These are phyloP conservation scores for Rhododendron vialii DNA, from an alignment of 148 eudicot species.

Conservation along the genomic window DNA sequence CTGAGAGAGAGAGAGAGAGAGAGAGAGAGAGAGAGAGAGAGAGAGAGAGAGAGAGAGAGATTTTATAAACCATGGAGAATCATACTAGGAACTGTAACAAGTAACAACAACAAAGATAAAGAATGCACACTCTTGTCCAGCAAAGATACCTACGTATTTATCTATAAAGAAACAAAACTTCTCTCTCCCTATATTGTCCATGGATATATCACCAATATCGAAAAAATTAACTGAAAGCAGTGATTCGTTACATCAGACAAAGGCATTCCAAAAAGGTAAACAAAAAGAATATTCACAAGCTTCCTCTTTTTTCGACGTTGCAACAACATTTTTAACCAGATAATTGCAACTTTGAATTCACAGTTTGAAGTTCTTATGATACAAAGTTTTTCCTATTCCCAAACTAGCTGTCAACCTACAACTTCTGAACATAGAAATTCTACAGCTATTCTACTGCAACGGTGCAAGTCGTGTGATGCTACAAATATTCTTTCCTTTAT, in stretches of 20 bases:
- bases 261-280: not conserved
- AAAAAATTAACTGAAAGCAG: not conserved
- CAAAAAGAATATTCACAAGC: not conserved
- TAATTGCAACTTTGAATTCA: not conserved
- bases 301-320: not conserved
- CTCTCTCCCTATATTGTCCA: not conserved
- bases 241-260: not conserved
- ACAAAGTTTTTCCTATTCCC: not conserved
- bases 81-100: not conserved
- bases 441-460: not conserved
- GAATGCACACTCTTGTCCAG: not conserved
- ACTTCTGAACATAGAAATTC: not conserved
- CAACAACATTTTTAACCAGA: not conserved
- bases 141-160: not conserved
- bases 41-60: not conserved
- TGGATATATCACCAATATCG: not conserved
- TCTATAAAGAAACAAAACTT: not conserved
- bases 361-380: not conserved
- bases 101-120: not conserved
- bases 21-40: constrained; percentile 9
- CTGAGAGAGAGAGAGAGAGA: constrained; percentile 27
- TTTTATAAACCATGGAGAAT: not conserved
- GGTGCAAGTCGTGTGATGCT: not conserved
- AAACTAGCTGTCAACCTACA: not conserved
- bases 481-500: not conserved